phyloP scores from a whole-genome alignment of 768 basidiomycete genomes.

The Mycena haematopus region DNA sequence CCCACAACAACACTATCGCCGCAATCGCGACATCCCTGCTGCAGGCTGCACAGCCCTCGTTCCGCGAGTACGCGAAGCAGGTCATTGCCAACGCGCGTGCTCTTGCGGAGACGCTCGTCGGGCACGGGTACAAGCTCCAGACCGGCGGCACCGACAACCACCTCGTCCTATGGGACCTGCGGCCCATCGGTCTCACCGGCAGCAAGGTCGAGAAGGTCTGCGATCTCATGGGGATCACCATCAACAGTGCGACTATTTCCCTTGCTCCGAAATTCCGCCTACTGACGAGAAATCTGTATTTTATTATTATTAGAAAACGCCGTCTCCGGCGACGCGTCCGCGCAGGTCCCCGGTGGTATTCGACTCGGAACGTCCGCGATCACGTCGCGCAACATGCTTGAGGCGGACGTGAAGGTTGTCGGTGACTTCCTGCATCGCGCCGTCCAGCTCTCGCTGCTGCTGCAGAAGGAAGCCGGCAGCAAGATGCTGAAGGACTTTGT shows the following conservation, averaged over 20 bases:
- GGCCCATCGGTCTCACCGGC: constrained; percentile 95
- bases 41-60: constrained; percentile 89
- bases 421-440: constrained; percentile 93
- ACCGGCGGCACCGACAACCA: constrained; percentile 98
- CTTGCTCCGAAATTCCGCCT: not conserved
- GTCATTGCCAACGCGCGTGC: constrained; percentile 89
- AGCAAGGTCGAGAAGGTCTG: constrained; percentile 99
- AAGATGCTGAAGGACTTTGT: constrained; percentile 98
- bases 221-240: constrained; percentile 94
- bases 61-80: constrained; percentile 92
- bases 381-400: constrained; percentile 93
- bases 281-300: not conserved
- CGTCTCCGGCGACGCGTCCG: constrained; percentile 95
- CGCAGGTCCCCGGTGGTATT: constrained; percentile 95
- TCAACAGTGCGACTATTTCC: constrained; percentile 74
- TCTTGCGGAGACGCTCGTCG: constrained; percentile 73
- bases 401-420: constrained; percentile 85
- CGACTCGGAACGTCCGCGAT: constrained; percentile 94
- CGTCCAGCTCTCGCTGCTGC: constrained; percentile 85
- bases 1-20: constrained; percentile 99
- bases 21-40: constrained; percentile 91
- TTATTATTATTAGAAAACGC: constrained; percentile 88
- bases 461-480: constrained; percentile 94
- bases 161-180: constrained; percentile 96
- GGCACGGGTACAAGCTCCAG: constrained; percentile 93